Percentiles rank a stretch among this genome's conserved stretches.
Evolutionary conservation across 768 basidiomycete species (phyloP).

Genomic region (Mycena capillaripes): DNA sequence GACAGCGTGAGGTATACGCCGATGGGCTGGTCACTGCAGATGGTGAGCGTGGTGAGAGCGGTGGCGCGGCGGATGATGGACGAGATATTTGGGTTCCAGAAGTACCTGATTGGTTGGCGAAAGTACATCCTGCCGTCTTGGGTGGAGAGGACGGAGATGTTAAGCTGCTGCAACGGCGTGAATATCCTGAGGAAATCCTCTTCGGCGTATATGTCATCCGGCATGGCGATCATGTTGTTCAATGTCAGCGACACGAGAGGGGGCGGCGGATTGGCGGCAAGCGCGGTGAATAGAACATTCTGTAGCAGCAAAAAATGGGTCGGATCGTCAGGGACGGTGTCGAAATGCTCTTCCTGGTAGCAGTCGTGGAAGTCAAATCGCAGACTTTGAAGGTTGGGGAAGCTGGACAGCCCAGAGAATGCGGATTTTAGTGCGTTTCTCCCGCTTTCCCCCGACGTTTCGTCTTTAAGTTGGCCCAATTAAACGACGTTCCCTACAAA

Average conservation of each 20-base stretch:
- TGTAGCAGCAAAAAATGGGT: background rate
- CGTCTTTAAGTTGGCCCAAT: too few species aligned
- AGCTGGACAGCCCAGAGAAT: slow-evolving; percentile 1
- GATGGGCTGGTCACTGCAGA: too few species aligned
- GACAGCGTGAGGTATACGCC: background rate
- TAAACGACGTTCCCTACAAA: too few species aligned
- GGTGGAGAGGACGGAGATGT: slow-evolving; percentile 5
- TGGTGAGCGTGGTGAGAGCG: too few species aligned
- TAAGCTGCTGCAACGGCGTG: background rate
- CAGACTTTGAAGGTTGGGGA: background rate
- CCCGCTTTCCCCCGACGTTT: background rate
- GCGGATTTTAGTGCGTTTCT: background rate
- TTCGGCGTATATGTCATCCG: background rate
- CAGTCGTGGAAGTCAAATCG: background rate
- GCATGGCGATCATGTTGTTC: slow-evolving; percentile 7
- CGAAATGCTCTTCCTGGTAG: background rate
- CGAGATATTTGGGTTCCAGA: too few species aligned
- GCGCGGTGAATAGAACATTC: background rate
- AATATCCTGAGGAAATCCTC: slow-evolving; percentile 8
- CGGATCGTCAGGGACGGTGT: too few species aligned
- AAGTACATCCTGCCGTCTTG: background rate
- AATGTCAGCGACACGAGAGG: slow-evolving; percentile 10
- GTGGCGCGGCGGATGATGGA: too few species aligned
- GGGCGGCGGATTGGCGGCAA: slow-evolving; percentile 2
- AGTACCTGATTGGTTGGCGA: too few species aligned